Conservation (phyloP, 495 filamentous ascomycete genomes). For the Elaphomyces granulatus region DNA sequence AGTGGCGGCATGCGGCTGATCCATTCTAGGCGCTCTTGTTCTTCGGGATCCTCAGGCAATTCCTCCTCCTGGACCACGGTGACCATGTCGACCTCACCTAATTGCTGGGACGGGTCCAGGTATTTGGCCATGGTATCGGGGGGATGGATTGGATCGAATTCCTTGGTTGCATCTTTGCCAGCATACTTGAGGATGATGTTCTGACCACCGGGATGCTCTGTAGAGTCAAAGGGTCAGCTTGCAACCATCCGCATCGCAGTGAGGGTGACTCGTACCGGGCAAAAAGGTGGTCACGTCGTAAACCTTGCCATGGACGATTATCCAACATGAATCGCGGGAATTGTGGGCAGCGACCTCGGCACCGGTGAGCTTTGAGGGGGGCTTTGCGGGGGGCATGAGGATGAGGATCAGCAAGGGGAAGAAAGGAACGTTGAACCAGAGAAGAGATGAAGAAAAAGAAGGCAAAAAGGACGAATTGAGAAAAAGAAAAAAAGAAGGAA, state of each 20-base stretch:
- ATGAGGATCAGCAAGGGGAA: background rate
- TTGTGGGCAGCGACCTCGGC: conserved; percentile 70
- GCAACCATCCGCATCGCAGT: background rate
- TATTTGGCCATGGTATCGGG: conserved; percentile 68
- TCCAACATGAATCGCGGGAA: conserved; percentile 65
- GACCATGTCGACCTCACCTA: conserved; percentile 81
- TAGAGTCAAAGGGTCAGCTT: conserved; percentile 1
- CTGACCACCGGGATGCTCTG: conserved; percentile 74
- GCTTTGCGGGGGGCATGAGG: conserved; percentile 24
- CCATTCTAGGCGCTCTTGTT: conserved; percentile 58
- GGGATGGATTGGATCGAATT: conserved; percentile 88
- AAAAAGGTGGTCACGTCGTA: conserved; percentile 91
- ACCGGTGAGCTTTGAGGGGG: conserved; percentile 55
- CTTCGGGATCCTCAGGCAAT: conserved; percentile 51
- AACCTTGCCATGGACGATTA: conserved; percentile 78
- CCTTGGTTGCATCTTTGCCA: conserved; percentile 70
- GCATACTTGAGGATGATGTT: conserved; percentile 74
- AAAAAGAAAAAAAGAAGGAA: too few relatives aligned
- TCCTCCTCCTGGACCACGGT: conserved; percentile 65
- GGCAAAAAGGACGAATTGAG: conserved; percentile 1
- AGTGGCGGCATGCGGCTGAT: conserved; percentile 67
- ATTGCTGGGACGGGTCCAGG: conserved; percentile 70
- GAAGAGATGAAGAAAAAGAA: conserved; percentile 1
- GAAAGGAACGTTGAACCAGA: conserved; percentile 1
- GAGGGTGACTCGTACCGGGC: conserved; percentile 29